phyloP scores from a whole-genome alignment of 257 asterid species.

The Gentiana straminea region DNA sequence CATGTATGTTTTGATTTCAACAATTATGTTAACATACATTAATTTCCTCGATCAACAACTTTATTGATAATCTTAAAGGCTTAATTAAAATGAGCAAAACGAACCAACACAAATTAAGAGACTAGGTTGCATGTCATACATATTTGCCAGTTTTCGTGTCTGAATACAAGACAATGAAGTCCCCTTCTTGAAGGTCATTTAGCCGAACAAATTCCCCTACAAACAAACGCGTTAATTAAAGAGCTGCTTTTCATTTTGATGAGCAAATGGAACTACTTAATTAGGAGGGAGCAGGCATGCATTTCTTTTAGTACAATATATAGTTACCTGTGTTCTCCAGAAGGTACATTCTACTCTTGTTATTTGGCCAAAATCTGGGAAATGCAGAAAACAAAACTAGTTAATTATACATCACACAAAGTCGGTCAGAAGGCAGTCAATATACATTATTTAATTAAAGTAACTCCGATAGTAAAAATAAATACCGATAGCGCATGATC shows the following conservation, averaged over 20 bases:
- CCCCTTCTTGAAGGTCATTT: conserved; percentile 39
- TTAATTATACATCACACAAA: no score
- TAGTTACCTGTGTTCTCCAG: conserved; percentile 72
- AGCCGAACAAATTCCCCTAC: conserved; percentile 30
- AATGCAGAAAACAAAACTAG: no score
- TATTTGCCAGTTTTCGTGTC: conserved; percentile 56
- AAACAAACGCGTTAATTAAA: background rate
- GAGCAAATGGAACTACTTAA: no score
- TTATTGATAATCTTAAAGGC: no score
- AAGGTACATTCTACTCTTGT: conserved; percentile 93
- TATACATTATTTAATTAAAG: background rate
- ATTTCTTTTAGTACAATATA: no score
- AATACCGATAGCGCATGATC: conserved; percentile 83
- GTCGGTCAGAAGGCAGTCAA: background rate
- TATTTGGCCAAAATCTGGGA: conserved; percentile 51
- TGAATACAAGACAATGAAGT: conserved; percentile 35
- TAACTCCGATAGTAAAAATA: no score
- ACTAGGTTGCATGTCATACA: conserved; percentile 25
- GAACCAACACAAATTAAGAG: no score
- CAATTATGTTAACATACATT: background rate
- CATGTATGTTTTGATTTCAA: background rate
- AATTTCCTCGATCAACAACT: background rate
- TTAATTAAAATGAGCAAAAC: background rate
- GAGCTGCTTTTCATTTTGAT: no score
- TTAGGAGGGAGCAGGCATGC: no score